phyloP scores from a whole-genome alignment of 306 rosid species.

The Trifolium dubium region DNA sequence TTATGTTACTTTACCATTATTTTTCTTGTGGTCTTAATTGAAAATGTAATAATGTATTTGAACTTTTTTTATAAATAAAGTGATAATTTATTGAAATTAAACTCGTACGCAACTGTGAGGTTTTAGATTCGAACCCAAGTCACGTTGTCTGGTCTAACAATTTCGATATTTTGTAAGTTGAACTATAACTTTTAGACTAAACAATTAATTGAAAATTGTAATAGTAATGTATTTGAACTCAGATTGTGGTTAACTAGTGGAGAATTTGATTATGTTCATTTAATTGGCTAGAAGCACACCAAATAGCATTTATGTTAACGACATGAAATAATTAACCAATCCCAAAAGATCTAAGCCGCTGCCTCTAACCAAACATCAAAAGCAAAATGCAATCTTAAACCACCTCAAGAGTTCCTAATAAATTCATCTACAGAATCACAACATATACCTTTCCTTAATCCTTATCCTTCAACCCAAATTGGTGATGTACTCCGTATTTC shows the following conservation, averaged over 20 bases:
- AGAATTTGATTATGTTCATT: not conserved
- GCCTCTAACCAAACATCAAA: conserved; percentile 9
- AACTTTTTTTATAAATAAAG: too few relatives aligned
- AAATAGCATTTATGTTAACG: not conserved
- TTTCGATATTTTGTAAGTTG: too few relatives aligned
- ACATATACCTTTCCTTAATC: not conserved
- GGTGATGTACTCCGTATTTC: too few relatives aligned
- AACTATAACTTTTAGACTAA: too few relatives aligned
- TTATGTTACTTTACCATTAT: not conserved
- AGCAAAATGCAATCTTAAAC: conserved; percentile 8
- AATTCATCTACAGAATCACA: not conserved
- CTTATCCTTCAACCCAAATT: not conserved
- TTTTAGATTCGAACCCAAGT: too few relatives aligned
- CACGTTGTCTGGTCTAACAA: too few relatives aligned
- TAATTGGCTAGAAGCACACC: not conserved
- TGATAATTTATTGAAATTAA: too few relatives aligned
- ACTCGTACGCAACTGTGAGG: too few relatives aligned
- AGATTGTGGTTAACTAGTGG: not conserved
- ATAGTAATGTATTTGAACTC: not conserved
- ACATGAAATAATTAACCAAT: not conserved
- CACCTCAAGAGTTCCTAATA: not conserved
- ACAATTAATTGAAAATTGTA: not conserved
- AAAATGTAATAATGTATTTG: not conserved
- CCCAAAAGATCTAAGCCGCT: not conserved
- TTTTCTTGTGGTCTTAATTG: not conserved